Evolutionary conservation across 2,329 filamentous ascomycete species (phyloP).

Genomic region (Cordyceps tenuipes): DNA sequence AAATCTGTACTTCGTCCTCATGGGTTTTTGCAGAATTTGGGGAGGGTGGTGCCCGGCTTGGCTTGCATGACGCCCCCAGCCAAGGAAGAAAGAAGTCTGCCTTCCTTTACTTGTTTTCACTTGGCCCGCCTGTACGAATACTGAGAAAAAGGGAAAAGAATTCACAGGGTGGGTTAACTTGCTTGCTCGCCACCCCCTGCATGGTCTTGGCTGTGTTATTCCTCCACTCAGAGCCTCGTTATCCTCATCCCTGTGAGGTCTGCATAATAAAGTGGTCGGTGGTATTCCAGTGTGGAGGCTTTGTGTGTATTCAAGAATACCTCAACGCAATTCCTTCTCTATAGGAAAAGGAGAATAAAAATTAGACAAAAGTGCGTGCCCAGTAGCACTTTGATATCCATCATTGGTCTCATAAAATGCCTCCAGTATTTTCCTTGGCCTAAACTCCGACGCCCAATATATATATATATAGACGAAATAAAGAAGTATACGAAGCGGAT

Average conservation of each 20-base stretch:
- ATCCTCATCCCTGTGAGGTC: neutral
- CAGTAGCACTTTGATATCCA: neutral
- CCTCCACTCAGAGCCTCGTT: neutral
- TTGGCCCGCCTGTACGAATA: too few relatives aligned
- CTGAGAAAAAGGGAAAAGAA: neutral
- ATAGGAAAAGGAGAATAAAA: neutral
- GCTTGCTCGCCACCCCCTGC: neutral
- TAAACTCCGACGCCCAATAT: neutral
- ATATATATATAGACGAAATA: neutral
- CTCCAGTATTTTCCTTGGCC: neutral
- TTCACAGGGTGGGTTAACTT: neutral
- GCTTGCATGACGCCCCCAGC: too few relatives aligned
- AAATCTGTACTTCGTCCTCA: too few relatives aligned
- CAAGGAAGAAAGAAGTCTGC: too few relatives aligned
- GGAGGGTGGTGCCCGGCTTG: too few relatives aligned
- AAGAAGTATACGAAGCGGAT: neutral
- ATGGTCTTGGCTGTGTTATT: neutral
- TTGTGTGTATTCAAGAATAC: neutral
- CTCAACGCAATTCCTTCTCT: neutral
- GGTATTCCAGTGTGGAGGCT: too few relatives aligned
- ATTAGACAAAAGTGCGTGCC: neutral
- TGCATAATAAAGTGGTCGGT: too few relatives aligned
- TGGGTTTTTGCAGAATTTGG: too few relatives aligned
- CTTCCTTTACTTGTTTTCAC: too few relatives aligned
- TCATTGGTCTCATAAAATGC: neutral